A percentile compares a stretch with the other conserved stretches of the same genome.
Evolutionary conservation across 352 stramenopile genomes (phyloP).

Genomic region (Phytophthora foliorum): DNA sequence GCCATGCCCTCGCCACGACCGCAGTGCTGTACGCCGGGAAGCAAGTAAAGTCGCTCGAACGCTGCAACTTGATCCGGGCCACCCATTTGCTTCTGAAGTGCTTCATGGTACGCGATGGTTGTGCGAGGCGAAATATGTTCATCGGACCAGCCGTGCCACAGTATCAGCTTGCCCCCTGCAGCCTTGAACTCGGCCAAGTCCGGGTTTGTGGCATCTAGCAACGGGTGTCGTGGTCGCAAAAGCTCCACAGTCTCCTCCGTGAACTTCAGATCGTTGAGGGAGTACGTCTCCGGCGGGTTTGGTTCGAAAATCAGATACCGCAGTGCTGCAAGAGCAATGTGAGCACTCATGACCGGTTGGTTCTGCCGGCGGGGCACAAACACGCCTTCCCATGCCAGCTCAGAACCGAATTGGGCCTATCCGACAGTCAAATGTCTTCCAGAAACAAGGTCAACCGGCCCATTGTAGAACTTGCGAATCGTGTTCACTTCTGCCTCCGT

Average conservation of each 20-base stretch:
- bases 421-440: slow-evolving; percentile 43
- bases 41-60: slow-evolving; percentile 50
- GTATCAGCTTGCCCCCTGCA: slow-evolving; percentile 46
- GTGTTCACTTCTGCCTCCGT: slow-evolving; percentile 39
- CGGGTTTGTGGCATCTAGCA: slow-evolving; percentile 46
- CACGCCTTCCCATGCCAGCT: slow-evolving; percentile 43
- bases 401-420: slow-evolving; percentile 44
- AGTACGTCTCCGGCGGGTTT: slow-evolving; percentile 38
- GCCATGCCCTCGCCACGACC: slow-evolving; percentile 46
- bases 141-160: slow-evolving; percentile 54
- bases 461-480: slow-evolving; percentile 51
- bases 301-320: slow-evolving; percentile 51
- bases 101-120: slow-evolving; percentile 50
- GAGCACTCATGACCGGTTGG: slow-evolving; percentile 35
- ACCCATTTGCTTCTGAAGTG: slow-evolving; percentile 42
- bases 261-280: slow-evolving; percentile 46
- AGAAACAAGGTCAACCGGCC: slow-evolving; percentile 34
- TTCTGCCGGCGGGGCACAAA: slow-evolving; percentile 35
- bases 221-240: slow-evolving; percentile 36
- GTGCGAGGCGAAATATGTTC: slow-evolving; percentile 50
- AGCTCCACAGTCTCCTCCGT: slow-evolving; percentile 35
- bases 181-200: slow-evolving; percentile 45
- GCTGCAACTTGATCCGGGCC: slow-evolving; percentile 16
- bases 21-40: slow-evolving; percentile 50
- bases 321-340: slow-evolving; percentile 42